phyloP scores from a whole-genome alignment of 139 green algal species.

The Closterium sp. region DNA sequence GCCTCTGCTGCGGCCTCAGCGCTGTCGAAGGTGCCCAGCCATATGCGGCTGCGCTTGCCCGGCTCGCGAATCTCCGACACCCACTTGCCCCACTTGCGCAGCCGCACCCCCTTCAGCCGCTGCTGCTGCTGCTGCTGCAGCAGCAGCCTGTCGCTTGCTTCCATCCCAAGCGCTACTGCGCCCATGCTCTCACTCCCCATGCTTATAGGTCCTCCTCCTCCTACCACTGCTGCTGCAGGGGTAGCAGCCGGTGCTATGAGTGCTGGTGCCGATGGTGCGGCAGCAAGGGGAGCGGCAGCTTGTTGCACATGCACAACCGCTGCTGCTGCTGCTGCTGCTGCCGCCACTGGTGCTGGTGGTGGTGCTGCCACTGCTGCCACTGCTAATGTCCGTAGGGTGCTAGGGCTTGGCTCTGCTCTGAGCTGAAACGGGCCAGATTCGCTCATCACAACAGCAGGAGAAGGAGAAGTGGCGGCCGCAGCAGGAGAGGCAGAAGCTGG shows the following conservation, averaged over 20 bases:
- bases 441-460: background rate
- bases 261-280: background rate
- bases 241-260: background rate
- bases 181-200: background rate
- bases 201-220: background rate
- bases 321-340: background rate
- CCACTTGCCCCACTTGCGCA: conserved; percentile 60
- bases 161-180: background rate
- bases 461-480: background rate
- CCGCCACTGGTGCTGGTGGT: background rate
- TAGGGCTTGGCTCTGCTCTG: background rate
- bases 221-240: background rate
- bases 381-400: background rate
- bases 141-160: background rate
- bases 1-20: conserved; percentile 56
- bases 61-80: conserved; percentile 60
- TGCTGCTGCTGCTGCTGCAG: conserved; percentile 5
- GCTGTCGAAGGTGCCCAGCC: conserved; percentile 61
- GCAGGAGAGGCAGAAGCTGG: background rate
- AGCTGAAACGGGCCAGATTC: background rate
- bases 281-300: too few species aligned
- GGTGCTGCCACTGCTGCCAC: background rate
- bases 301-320: too few species aligned
- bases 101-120: conserved; percentile 49
- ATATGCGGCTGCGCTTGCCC: conserved; percentile 42